phyloP scores from a whole-genome alignment of 495 filamentous ascomycete species.

The Neurospora tetraspora region DNA sequence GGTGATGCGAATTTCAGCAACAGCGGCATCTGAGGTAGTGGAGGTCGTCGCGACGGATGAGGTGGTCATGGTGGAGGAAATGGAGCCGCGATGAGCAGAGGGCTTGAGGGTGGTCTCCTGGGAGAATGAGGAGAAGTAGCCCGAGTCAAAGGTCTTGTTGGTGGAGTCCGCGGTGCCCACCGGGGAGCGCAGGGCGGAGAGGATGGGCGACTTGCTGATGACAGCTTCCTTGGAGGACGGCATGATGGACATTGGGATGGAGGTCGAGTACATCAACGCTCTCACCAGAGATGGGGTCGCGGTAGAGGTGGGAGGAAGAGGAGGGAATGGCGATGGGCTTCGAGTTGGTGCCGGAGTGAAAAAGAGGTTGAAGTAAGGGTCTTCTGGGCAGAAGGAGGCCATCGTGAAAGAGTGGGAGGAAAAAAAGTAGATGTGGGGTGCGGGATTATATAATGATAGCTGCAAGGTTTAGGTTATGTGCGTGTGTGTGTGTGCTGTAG shows the following conservation, averaged over 20 bases:
- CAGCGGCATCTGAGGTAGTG: slow-evolving; percentile 7
- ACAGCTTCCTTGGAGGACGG: background rate
- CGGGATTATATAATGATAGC: background rate
- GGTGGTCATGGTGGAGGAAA: slow-evolving; percentile 7
- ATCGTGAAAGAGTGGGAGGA: background rate
- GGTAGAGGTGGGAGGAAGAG: background rate
- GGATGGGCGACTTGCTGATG: background rate
- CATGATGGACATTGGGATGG: background rate
- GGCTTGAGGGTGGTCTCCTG: background rate
- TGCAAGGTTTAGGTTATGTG: background rate
- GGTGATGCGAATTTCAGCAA: background rate
- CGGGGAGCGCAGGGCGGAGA: background rate
- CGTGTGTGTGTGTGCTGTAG: background rate
- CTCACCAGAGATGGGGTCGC: background rate
- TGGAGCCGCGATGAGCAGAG: slow-evolving; percentile 3
- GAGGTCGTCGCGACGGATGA: slow-evolving; percentile 5
- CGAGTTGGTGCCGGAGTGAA: background rate
- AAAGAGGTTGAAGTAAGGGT: background rate
- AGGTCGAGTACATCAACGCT: background rate
- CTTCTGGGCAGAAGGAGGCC: background rate
- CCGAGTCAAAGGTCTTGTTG: background rate
- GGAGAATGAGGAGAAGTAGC: slow-evolving; percentile 5
- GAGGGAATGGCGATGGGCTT: background rate
- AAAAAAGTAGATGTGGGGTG: background rate
- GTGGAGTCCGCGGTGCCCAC: background rate